Conservation (phyloP, 306 rosid genomes). For the Trichosanthes truncata region DNA sequence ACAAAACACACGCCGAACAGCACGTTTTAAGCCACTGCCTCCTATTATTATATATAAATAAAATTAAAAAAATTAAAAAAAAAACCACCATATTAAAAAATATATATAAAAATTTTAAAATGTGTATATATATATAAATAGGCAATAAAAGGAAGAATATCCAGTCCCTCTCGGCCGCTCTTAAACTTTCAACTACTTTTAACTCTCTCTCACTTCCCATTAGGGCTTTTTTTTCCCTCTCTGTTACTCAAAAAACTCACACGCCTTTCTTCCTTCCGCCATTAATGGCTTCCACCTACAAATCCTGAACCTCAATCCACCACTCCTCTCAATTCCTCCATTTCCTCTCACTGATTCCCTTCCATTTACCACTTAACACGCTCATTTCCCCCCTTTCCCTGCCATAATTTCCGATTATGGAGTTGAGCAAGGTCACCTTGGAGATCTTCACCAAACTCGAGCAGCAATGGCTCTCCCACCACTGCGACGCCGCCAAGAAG, state of each 20-base stretch:
- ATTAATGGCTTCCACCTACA: conserved; percentile 8
- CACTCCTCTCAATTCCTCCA: background rate
- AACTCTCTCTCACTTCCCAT: background rate
- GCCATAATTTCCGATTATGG: conserved; percentile 26
- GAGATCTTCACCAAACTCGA: conserved; percentile 93
- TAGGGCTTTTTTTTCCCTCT: background rate
- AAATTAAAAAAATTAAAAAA: background rate
- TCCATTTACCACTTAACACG: background rate
- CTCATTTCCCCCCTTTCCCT: background rate
- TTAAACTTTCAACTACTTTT: background rate
- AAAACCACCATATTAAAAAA: background rate
- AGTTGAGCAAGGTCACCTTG: conserved; percentile 58
- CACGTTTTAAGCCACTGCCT: conserved; percentile 2
- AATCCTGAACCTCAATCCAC: background rate
- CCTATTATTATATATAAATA: background rate
- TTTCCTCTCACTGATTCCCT: background rate
- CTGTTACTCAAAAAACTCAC: background rate
- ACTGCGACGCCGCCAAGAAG: conserved; percentile 44
- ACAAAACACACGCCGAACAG: background rate
- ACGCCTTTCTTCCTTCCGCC: background rate
- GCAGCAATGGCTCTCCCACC: conserved; percentile 95
- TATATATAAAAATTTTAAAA: too few species aligned
- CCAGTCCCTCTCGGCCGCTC: background rate
- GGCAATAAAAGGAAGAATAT: conserved; percentile 4
- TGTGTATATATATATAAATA: background rate